Evolutionary conservation across 2,329 filamentous ascomycete genomes (phyloP).

Genomic region (Exophiala mesophila): DNA sequence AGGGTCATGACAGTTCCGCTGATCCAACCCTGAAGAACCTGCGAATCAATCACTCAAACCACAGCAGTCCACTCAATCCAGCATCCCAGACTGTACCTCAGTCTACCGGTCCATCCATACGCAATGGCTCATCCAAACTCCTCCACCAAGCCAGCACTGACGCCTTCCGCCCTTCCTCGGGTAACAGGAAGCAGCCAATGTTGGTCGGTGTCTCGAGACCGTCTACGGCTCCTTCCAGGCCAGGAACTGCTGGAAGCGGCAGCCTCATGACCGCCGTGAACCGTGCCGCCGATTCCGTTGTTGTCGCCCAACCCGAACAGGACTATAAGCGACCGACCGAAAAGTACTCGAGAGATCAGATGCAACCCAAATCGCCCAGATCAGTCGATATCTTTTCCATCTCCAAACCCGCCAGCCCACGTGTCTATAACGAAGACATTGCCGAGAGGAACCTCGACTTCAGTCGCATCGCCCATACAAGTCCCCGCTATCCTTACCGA

Average conservation of each 20-base stretch:
- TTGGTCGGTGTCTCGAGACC: conserved; percentile 17
- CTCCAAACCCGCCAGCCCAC: conserved; percentile 9
- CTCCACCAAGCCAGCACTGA: conserved; percentile 1
- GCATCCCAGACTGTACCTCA: conserved; percentile 4
- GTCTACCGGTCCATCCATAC: conserved; percentile 1
- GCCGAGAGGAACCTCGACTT: conserved; percentile 22
- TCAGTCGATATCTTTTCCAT: conserved; percentile 25
- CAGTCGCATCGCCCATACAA: conserved; percentile 10
- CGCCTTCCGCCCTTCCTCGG: conserved; percentile 1
- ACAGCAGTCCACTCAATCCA: conserved; percentile 2
- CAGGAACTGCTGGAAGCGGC: conserved; percentile 22
- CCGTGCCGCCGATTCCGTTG: conserved; percentile 19
- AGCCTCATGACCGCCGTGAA: conserved; percentile 24
- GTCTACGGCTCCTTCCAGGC: conserved; percentile 13
- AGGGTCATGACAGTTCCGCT: conserved; percentile 10
- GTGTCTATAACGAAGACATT: conserved; percentile 25
- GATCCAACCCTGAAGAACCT: conserved; percentile 12
- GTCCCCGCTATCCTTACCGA: conserved; percentile 13
- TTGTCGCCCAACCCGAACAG: conserved; percentile 14
- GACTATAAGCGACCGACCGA: conserved; percentile 12
- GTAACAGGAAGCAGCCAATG: conserved; percentile 14
- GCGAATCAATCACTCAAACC: conserved; percentile 14
- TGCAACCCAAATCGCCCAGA: conserved; percentile 14
- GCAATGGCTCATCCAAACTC: neutral
- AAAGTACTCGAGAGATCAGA: conserved; percentile 6